Evolutionary conservation across 2,329 filamentous ascomycete genomes (phyloP).

Genomic region (Aspergillus glaucus): DNA sequence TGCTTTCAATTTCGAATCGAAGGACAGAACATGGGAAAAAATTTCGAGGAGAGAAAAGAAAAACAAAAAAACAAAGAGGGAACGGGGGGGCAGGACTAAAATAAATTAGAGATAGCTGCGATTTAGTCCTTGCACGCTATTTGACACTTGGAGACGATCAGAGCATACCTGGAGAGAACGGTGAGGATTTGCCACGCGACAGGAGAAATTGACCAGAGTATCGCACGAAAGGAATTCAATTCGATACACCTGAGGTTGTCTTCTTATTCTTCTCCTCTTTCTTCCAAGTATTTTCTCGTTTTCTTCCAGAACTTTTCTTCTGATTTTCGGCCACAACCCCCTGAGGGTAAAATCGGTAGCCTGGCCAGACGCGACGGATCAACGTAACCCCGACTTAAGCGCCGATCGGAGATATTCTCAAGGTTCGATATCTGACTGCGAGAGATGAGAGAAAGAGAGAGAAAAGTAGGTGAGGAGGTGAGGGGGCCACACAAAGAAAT

Average conservation of each 20-base stretch:
- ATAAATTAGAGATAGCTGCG: neutral
- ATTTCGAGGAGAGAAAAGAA: neutral
- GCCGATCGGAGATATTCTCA: neutral
- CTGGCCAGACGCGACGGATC: neutral
- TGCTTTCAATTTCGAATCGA: neutral
- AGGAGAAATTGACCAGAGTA: neutral
- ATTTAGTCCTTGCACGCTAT: neutral
- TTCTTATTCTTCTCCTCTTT: neutral
- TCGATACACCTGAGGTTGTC: neutral
- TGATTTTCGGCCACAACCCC: neutral
- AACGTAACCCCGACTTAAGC: neutral
- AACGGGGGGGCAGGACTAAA: neutral
- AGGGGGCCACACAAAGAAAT: too few species aligned
- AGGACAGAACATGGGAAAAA: neutral
- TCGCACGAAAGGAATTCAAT: neutral
- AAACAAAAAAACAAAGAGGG: neutral
- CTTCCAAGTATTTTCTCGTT: neutral
- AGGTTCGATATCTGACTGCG: neutral
- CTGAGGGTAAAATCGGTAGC: slow-evolving; percentile 1
- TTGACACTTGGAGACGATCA: neutral
- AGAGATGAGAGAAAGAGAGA: slow-evolving; percentile 1
- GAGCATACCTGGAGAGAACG: neutral
- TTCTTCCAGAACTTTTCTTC: neutral
- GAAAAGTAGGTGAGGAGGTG: neutral
- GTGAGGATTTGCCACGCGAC: neutral